Base-by-base conservation (phyloP, 2,329 filamentous ascomycete species). In the Verticillium longisporum region DNA sequence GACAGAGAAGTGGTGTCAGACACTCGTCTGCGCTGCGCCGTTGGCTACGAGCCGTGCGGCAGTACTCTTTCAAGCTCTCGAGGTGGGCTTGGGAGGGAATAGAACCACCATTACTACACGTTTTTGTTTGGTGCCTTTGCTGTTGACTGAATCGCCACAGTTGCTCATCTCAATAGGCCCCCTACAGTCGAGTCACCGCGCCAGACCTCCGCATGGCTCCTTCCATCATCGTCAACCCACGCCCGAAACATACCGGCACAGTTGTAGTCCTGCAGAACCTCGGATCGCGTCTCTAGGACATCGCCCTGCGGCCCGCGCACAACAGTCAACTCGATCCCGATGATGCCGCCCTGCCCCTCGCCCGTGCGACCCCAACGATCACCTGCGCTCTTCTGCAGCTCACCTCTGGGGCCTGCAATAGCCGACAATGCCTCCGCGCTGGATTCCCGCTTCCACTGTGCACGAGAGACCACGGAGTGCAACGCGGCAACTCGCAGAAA, bases 201-300 rank as follows among this genome's bases (percentile, higher is more conserved):
- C 32, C 54, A 55, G 13, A 55, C 54, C 13, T 34, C 4, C 10
- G 26, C 54, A 15, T 34, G 54, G 70, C 70, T 3, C 71, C 76
- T 76, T 86, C 87, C 88, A 1, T 83, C 70, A 4, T 87, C 82
- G 64, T 90, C 83, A 21, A 90, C 77, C 83, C 89, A 94, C 0
- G 91, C 91, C 21, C 92, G 82, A 70, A 92, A 95, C 90, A 97
- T 93, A 0, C 92, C 92, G 4, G 88, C 89, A 67, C 90, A 95
- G 71, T 97, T 96, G 71, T 88, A 92, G 67, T 93, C 90, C 71
- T 87, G 89, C 15, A 93, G 75, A 6, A 96, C 80, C 58, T 83
- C 78, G 1, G 77, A 77, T 14, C 75, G 68, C 1, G 73, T 71
- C 1, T 75, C 74, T 1, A 81, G 70, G 5, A 78, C 67, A n/a